Evolutionary conservation across 257 asterid species (phyloP).

Genomic region (Scutellaria barbata): DNA sequence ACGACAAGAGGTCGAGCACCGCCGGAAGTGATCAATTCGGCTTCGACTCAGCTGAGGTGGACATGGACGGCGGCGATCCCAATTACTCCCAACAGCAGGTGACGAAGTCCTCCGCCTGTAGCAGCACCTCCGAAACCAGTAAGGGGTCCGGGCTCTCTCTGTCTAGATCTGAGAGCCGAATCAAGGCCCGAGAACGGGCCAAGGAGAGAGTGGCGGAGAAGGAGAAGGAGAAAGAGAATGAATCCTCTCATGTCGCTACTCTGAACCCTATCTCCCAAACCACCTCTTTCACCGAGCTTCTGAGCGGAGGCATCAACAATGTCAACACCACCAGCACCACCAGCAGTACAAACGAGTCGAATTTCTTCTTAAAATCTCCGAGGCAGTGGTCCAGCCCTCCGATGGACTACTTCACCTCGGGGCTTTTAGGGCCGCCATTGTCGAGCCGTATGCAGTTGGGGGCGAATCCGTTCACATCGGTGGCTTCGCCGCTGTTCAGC

Average conservation of each 20-base stretch:
- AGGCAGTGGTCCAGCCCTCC: slow-evolving; percentile 52
- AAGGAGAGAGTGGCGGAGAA: slow-evolving; percentile 57
- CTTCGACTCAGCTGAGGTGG: slow-evolving; percentile 58
- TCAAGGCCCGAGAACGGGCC: slow-evolving; percentile 58
- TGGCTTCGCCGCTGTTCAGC: slow-evolving; percentile 49
- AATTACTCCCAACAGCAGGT: slow-evolving; percentile 38
- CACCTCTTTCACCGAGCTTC: slow-evolving; percentile 61
- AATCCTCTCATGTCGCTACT: slow-evolving; percentile 31
- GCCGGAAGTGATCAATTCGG: slow-evolving; percentile 55
- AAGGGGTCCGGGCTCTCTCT: slow-evolving; percentile 61
- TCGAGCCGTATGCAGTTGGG: slow-evolving; percentile 42
- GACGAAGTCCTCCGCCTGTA: slow-evolving; percentile 45
- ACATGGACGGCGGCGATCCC: slow-evolving; percentile 52
- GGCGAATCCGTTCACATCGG: slow-evolving; percentile 35
- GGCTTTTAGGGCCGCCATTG: slow-evolving; percentile 41
- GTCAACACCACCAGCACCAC: slow-evolving; percentile 23
- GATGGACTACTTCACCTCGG: slow-evolving; percentile 53
- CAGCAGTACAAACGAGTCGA: slow-evolving; percentile 33
- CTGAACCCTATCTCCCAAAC: slow-evolving; percentile 52
- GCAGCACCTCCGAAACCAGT: slow-evolving; percentile 55
- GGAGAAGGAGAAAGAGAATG: slow-evolving; percentile 53
- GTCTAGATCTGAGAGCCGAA: slow-evolving; percentile 59
- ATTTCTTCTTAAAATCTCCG: slow-evolving; percentile 44
- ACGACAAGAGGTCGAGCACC: slow-evolving; percentile 65
- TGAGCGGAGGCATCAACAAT: slow-evolving; percentile 46